Evolutionary conservation across 1,139 yeast genomes (phyloP).

Genomic region (Taiozyma sp.): DNA sequence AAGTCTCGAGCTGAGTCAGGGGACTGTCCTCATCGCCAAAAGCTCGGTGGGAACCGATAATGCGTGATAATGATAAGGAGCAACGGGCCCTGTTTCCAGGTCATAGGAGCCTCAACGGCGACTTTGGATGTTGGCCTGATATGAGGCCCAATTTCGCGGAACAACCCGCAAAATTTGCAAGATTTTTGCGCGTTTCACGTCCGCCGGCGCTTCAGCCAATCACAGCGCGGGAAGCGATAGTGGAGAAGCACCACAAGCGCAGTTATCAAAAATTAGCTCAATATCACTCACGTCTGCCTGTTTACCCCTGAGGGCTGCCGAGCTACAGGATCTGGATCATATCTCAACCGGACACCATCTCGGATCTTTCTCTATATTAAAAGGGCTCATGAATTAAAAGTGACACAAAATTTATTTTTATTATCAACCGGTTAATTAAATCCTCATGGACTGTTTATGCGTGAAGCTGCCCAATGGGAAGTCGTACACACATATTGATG

Average conservation of each 20-base stretch:
- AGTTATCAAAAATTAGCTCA: no score
- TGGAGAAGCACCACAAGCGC: no score
- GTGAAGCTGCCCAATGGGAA: conserved; percentile 11
- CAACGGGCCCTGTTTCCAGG: not conserved
- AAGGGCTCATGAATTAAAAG: no score
- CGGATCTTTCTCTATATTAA: no score
- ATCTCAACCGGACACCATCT: no score
- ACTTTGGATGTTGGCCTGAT: not conserved
- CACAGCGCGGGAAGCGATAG: not conserved
- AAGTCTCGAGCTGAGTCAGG: no score
- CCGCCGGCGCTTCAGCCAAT: not conserved
- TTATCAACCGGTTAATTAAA: not conserved
- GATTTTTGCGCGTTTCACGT: not conserved
- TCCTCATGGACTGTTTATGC: not conserved
- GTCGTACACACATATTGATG: conserved; percentile 8
- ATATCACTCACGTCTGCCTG: no score
- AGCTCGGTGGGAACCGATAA: not conserved
- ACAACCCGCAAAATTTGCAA: not conserved
- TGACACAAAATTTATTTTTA: no score
- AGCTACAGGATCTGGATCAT: no score
- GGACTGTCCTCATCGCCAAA: not conserved
- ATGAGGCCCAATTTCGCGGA: not conserved
- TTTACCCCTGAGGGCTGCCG: no score
- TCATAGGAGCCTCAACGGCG: not conserved
- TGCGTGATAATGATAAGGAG: not conserved